Evolutionary conservation across 2,329 filamentous ascomycete species (phyloP), one percentile per base, ranked within the genome.

Genomic region (Aspergillus phoenicis): DNA sequence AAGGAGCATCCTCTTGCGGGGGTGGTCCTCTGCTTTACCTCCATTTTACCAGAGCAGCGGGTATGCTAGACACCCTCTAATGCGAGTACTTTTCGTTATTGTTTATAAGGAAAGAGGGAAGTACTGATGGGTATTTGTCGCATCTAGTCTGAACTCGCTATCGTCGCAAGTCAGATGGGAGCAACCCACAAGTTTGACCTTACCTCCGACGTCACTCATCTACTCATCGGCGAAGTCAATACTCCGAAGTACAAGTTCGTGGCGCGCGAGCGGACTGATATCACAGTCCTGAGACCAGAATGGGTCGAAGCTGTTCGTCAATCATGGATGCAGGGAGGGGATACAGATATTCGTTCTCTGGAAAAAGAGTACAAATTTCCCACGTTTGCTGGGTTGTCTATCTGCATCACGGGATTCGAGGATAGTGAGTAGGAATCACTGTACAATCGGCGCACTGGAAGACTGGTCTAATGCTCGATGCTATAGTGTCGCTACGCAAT

Each of bases 181-280:
- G 95, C 93, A 54, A 78, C 85, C 62, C 91, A 96, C 82, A 93
- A 91, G 70, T 90, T 93, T 76, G 93, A 99, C 75, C 86, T 99
- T 48, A 98, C 93, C n/a, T 91, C 91, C 59, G 92, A 97, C 75
- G 92, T 96, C 52, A 98, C 95, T 5, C 95, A 99, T 80, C 87
- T 99, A 51, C 85, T 99, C 64, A 91, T 97, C 63, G 95, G 93
- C 74, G 89, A 91, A 70, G 90, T 92, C 70, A 87, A 94, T 73
- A 98, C 94, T 0, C 87, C 90, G 53, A 99, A 99, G 77, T 99
- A 99, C 78, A 90, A 89, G 75, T 97, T 96, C 82, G 94, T 98
- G 71, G 95, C 94, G 57, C 91, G 89, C 72, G 90, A 94, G 74
- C 86, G 95, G 56, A 87, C 89, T 52, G 95, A 99, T 71, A 89